phyloP scores from a whole-genome alignment of 257 asterid genomes.

The Scutellaria minor region DNA sequence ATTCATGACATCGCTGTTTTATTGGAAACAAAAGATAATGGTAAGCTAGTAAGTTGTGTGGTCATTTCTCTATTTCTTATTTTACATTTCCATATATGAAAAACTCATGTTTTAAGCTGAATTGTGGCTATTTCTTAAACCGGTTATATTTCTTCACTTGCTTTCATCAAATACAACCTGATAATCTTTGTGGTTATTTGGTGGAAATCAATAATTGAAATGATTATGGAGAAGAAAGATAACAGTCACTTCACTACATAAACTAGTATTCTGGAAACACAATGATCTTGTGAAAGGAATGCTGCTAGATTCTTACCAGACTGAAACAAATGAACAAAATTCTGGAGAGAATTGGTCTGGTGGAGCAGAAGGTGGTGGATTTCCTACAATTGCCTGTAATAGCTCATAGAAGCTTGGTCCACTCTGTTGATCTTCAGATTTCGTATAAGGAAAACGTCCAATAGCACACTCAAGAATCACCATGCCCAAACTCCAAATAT shows the following conservation, averaged over 20 bases:
- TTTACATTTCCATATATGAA: conserved; percentile 3
- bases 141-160: neutral
- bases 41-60: no score
- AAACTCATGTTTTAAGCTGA: conserved; percentile 8
- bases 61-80: neutral
- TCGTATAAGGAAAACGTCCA: conserved; percentile 95
- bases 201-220: no score
- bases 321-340: conserved; percentile 63
- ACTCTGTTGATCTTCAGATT: conserved; percentile 84
- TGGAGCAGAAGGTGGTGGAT: conserved; percentile 95
- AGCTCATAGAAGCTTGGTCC: conserved; percentile 97
- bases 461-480: conserved; percentile 98
- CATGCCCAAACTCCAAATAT: conserved; percentile 70
- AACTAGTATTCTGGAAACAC: neutral
- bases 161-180: neutral
- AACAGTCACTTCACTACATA: neutral
- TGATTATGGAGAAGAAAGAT: no score
- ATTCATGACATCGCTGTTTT: neutral
- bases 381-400: conserved; percentile 88
- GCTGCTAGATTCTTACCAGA: conserved; percentile 64
- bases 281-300: neutral
- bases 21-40: no score
- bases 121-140: neutral
- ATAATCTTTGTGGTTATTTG: no score
- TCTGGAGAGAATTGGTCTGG: conserved; percentile 69